These are phyloP conservation scores for Exophiala dermatitidis DNA, from an alignment of 2,329 filamentous ascomycete species.

Conservation along the genomic window DNA sequence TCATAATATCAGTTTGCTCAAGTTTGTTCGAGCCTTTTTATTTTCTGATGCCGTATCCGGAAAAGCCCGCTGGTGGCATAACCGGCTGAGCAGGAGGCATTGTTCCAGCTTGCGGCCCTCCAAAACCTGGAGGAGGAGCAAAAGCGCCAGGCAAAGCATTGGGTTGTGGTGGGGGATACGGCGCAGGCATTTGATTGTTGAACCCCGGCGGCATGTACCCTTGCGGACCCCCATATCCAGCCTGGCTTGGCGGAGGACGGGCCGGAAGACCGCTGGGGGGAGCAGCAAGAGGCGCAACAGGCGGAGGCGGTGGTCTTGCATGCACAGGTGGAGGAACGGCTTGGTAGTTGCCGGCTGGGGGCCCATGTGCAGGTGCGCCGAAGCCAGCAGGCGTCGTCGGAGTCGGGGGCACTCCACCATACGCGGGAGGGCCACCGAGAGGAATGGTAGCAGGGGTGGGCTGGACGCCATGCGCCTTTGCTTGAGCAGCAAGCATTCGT, in stretches of 20 bases:
- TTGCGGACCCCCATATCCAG: constrained; percentile 60
- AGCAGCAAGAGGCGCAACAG: constrained; percentile 44
- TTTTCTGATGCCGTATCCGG: constrained; percentile 23
- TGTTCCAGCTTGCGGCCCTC: constrained; percentile 15
- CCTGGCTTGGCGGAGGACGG: constrained; percentile 62
- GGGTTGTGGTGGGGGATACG: constrained; percentile 30
- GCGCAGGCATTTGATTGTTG: constrained; percentile 29
- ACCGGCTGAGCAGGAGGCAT: constrained; percentile 26
- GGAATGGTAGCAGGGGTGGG: constrained; percentile 68
- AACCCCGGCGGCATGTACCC: constrained; percentile 44
- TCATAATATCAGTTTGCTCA: not conserved
- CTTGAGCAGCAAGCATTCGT: constrained; percentile 81
- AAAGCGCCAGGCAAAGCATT: constrained; percentile 47
- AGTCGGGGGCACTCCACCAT: constrained; percentile 27
- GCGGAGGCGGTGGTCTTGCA: constrained; percentile 50
- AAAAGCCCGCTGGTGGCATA: constrained; percentile 16
- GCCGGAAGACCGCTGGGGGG: constrained; percentile 54
- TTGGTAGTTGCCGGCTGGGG: constrained; percentile 37
- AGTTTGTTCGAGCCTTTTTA: not conserved
- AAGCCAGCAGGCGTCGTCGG: constrained; percentile 37
- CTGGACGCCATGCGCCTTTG: constrained; percentile 87
- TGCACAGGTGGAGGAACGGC: constrained; percentile 38
- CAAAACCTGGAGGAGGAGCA: constrained; percentile 44
- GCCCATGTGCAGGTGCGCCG: constrained; percentile 19
- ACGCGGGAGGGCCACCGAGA: constrained; percentile 34